Percentiles rank a stretch among this genome's conserved stretches.
phyloP scores from a whole-genome alignment of 768 basidiomycete species.

The Aureoboletus auriporus region DNA sequence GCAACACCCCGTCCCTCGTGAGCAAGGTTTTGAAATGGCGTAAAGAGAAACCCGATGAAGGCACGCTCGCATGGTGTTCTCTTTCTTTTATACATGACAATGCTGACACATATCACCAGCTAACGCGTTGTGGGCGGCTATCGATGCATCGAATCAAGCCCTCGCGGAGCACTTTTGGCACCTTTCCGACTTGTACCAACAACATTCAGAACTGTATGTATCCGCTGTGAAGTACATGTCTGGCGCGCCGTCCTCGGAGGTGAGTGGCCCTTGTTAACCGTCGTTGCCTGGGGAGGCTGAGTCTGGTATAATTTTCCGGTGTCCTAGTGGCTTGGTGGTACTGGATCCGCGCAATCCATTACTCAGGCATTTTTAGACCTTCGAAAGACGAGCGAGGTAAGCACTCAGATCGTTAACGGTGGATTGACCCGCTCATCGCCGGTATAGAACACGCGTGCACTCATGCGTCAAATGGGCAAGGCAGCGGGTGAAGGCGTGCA shows the following conservation, averaged over 20 bases:
- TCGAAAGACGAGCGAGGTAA: slow-evolving; percentile 56
- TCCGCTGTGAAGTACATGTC: slow-evolving; percentile 61
- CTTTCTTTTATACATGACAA: neutral
- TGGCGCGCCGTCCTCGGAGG: slow-evolving; percentile 45
- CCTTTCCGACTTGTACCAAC: slow-evolving; percentile 46
- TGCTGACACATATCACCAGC: slow-evolving; percentile 36
- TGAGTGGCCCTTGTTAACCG: slow-evolving; percentile 36
- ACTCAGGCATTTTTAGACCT: slow-evolving; percentile 56
- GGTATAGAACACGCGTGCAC: slow-evolving; percentile 62
- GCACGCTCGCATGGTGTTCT: slow-evolving; percentile 29
- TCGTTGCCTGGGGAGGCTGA: neutral
- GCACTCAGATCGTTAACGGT: neutral
- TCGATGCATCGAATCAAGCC: slow-evolving; percentile 60
- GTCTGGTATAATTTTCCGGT: neutral
- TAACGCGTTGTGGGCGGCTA: slow-evolving; percentile 56
- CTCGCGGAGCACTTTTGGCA: slow-evolving; percentile 49
- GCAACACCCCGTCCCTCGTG: slow-evolving; percentile 92
- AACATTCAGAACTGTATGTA: slow-evolving; percentile 48
- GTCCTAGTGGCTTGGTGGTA: slow-evolving; percentile 43
- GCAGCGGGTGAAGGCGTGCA: slow-evolving; percentile 59
- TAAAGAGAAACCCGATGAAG: slow-evolving; percentile 53
- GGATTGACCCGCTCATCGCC: neutral
- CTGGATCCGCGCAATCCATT: slow-evolving; percentile 27
- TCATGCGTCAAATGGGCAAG: slow-evolving; percentile 84
- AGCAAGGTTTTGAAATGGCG: slow-evolving; percentile 91